A percentile compares a stretch with the other conserved stretches of the same genome.
Evolutionary conservation across 192 early-diverging fungal genomes (phyloP).

Genomic region (Umbelopsis sp.): DNA sequence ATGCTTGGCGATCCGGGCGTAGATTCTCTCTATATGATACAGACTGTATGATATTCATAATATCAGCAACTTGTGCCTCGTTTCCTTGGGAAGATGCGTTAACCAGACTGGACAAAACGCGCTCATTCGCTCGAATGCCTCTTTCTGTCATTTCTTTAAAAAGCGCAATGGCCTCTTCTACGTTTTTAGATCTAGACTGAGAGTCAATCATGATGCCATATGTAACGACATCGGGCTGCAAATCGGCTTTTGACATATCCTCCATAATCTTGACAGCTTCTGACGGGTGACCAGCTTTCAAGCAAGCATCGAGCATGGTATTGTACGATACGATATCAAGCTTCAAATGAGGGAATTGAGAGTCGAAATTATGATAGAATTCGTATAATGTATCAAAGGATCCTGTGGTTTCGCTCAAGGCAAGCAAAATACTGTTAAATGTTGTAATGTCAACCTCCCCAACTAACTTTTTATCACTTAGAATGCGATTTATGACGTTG

Average conservation of each 20-base stretch:
- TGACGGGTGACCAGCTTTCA: slow-evolving; percentile 12
- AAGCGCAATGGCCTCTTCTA: slow-evolving; percentile 23
- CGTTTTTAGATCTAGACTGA: slow-evolving; percentile 21
- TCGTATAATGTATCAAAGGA: slow-evolving; percentile 19
- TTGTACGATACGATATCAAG: slow-evolving; percentile 35
- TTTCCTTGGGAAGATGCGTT: slow-evolving; percentile 22
- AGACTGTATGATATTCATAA: neutral
- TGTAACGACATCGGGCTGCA: slow-evolving; percentile 34
- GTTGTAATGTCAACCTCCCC: slow-evolving; percentile 12
- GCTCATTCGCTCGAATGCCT: slow-evolving; percentile 24
- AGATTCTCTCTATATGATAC: slow-evolving; percentile 8
- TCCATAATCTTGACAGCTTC: slow-evolving; percentile 33
- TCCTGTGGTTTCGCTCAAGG: slow-evolving; percentile 3
- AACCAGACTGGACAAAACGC: slow-evolving; percentile 26
- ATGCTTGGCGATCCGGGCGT: slow-evolving; percentile 20
- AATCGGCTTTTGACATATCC: slow-evolving; percentile 25
- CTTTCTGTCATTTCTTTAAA: slow-evolving; percentile 26
- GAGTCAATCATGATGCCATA: slow-evolving; percentile 40
- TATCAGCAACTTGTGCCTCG: neutral
- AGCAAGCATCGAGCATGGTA: slow-evolving; percentile 27
- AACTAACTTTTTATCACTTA: neutral
- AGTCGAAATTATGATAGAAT: slow-evolving; percentile 12
- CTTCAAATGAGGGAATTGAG: slow-evolving; percentile 21
- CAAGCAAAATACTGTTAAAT: slow-evolving; percentile 25
- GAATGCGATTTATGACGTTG: slow-evolving; percentile 21